Percentiles rank a stretch among this genome's conserved stretches.
phyloP scores from a whole-genome alignment of 371 early-diverging fungal species.

The Chytridium lagenaria region DNA sequence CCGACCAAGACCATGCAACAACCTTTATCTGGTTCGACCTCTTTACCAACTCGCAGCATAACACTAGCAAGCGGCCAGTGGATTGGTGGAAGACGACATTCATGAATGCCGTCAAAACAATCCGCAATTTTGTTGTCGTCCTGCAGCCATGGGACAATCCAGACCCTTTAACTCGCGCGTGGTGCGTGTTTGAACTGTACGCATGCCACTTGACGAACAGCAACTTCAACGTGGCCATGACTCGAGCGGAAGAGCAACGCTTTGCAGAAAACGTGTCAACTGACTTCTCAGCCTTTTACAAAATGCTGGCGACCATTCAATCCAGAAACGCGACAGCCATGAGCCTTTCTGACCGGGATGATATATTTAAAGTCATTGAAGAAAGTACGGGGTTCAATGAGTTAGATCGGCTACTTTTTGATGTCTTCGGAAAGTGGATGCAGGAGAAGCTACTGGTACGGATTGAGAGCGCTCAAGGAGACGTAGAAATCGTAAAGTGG shows the following conservation, averaged over 20 bases:
- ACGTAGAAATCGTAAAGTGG: background rate
- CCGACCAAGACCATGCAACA: background rate
- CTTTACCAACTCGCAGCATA: conserved; percentile 34
- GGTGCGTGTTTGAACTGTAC: conserved; percentile 33
- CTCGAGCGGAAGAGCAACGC: background rate
- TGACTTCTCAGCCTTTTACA: background rate
- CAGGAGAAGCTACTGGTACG: background rate
- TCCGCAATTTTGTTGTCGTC: conserved; percentile 37
- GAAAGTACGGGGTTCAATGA: background rate
- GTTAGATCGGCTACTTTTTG: conserved; percentile 5
- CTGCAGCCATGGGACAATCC: conserved; percentile 35
- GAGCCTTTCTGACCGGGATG: background rate
- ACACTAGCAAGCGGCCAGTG: conserved; percentile 21
- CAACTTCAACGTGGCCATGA: conserved; percentile 29
- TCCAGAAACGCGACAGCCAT: background rate
- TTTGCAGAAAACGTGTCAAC: background rate
- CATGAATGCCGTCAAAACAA: conserved; percentile 33
- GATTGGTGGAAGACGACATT: conserved; percentile 44
- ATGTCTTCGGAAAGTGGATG: conserved; percentile 10
- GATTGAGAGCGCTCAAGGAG: background rate
- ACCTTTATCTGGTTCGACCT: conserved; percentile 32
- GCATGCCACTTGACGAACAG: conserved; percentile 16
- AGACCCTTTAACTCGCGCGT: conserved; percentile 19
- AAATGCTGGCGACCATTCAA: background rate
- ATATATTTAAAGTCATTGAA: background rate